Conservation (phyloP, 495 filamentous ascomycete species). For the Aspergillus homomorphus region DNA sequence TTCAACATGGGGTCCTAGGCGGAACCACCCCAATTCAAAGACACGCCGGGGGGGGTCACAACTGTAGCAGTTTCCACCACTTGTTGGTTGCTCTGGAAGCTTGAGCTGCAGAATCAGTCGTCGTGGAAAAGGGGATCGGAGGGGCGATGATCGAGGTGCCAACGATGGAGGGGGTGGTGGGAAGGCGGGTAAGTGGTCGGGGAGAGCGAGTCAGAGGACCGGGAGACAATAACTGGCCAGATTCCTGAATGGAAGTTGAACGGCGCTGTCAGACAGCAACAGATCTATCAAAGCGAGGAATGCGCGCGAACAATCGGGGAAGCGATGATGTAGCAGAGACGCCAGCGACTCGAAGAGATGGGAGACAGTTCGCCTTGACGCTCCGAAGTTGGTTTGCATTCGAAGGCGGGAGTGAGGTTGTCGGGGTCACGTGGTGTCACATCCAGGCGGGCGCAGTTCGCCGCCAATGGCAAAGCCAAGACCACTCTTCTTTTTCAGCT, state of each 20-base stretch:
- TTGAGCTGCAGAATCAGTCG: slow-evolving; percentile 3
- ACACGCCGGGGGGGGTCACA: slow-evolving; percentile 11
- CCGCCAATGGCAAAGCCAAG: slow-evolving; percentile 32
- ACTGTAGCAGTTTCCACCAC: slow-evolving; percentile 13
- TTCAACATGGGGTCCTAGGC: slow-evolving; percentile 48
- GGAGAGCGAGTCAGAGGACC: slow-evolving; percentile 35
- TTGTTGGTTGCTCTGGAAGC: slow-evolving; percentile 8
- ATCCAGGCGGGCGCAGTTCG: slow-evolving; percentile 22
- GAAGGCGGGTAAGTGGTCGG: slow-evolving; percentile 23
- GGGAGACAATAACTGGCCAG: slow-evolving; percentile 18
- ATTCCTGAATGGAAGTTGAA: slow-evolving; percentile 20
- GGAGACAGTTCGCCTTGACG: slow-evolving; percentile 22
- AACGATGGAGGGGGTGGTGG: slow-evolving; percentile 27
- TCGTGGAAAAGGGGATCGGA: slow-evolving; percentile 1
- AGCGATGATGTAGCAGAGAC: slow-evolving; percentile 19
- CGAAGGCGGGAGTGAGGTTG: slow-evolving; percentile 44
- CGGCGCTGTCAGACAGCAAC: slow-evolving; percentile 13
- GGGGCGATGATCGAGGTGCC: slow-evolving; percentile 13
- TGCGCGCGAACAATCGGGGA: slow-evolving; percentile 11
- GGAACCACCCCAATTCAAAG: slow-evolving; percentile 32
- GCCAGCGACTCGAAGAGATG: slow-evolving; percentile 18
- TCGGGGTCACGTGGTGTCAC: slow-evolving; percentile 30
- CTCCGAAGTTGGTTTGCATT: slow-evolving; percentile 39
- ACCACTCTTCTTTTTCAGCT: slow-evolving; percentile 5
- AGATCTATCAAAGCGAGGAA: slow-evolving; percentile 4